Base-by-base conservation (phyloP, 176 grass and related monocot genomes). In the Guadua angustifolia region DNA sequence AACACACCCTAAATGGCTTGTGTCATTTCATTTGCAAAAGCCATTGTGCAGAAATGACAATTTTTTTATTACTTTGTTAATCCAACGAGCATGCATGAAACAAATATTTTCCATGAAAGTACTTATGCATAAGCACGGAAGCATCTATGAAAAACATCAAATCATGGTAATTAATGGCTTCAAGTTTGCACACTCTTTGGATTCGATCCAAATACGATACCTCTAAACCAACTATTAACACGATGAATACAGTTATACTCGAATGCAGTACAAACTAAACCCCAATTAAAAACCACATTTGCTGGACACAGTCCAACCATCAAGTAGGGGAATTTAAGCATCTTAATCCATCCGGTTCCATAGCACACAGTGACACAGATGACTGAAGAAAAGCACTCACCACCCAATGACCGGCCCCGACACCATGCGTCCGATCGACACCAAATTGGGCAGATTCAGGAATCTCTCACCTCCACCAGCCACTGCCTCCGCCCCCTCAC, bases 401-500 rank as follows among this genome's bases (percentile, higher is more conserved):
- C 90, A 98, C 73, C 93, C 95, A 81, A 98, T 98, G 56, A 92
- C 78, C 46, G 93, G 93, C 19, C 95, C 95, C 9, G 95, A 98
- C 17, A 88, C 79, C 95, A 98, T 93, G 66, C 95, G 86, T 56
- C 89, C 88, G 79, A 98, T 90, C 57, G 95, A 98, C 71, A 98
- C 89, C 79, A 95, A 85, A 93, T 98, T 98, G 38, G 95, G 93
- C 42, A 93, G 88, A 92, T 98, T 98, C 79, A 98, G 85, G 75
- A 98, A 90, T 80, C 63, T 93, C 40, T 98, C 95, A 32, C 79
- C 53, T 81, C 69, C 64, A 7, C 49, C 39, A 9, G 63, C 74
- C 40, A 9, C 75, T 57, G 29, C 33, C 42, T 72, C 71, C 0
- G 60, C 46, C 43, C 46, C 82, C 35, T 40, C 78, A 13, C 15